Evolutionary conservation across 768 basidiomycete genomes (phyloP).

Genomic region (Lactarius hatsudake): DNA sequence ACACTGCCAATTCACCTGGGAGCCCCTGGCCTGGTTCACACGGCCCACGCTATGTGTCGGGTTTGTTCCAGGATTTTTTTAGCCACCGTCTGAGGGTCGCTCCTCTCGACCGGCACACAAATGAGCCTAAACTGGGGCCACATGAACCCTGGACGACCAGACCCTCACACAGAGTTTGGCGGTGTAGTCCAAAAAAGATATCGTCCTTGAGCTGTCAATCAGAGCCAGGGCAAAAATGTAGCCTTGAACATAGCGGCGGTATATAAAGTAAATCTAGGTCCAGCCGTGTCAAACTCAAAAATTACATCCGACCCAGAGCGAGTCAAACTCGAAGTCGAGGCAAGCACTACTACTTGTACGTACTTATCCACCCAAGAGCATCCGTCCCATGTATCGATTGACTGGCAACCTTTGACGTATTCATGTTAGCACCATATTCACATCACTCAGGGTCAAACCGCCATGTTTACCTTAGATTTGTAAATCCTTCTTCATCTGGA

Average conservation of each 20-base stretch:
- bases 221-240: too few relatives aligned
- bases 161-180: too few relatives aligned
- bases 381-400: not conserved
- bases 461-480: slow-evolving; percentile 20
- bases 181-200: too few relatives aligned
- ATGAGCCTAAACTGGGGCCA: too few relatives aligned
- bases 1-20: too few relatives aligned
- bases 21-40: too few relatives aligned
- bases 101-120: too few relatives aligned
- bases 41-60: too few relatives aligned
- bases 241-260: not conserved
- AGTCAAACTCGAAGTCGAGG: not conserved
- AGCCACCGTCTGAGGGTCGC: too few relatives aligned
- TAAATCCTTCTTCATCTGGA: slow-evolving; percentile 24
- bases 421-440: not conserved
- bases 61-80: too few relatives aligned
- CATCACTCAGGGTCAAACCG: not conserved
- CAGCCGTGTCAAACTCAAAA: slow-evolving; percentile 5
- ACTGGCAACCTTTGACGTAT: not conserved
- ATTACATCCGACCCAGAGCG: slow-evolving; percentile 8
- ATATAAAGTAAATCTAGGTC: slow-evolving; percentile 3
- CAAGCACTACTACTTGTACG: not conserved
- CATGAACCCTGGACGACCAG: too few relatives aligned
- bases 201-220: too few relatives aligned
- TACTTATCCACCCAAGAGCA: slow-evolving; percentile 1